These are phyloP conservation scores for Acanthamoeba lenticulata DNA, from an alignment of 208 protist genomes.

Conservation along the genomic window DNA sequence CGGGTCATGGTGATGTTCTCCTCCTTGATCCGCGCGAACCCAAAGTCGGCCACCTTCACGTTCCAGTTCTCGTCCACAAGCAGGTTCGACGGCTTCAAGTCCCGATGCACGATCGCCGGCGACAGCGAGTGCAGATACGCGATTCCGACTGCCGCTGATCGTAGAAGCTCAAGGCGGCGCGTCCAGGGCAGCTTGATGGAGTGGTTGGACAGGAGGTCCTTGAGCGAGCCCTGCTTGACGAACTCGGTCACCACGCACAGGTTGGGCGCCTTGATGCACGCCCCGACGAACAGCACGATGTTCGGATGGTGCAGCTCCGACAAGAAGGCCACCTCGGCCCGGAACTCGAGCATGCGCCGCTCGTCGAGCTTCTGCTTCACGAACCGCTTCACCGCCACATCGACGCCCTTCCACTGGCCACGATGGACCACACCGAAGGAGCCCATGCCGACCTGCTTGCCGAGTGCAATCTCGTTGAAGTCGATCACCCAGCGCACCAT, in stretches of 20 bases:
- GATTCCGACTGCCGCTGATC: background rate
- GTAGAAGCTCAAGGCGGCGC: background rate
- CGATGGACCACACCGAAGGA: conserved; percentile 9
- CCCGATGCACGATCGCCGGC: background rate
- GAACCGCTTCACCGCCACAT: conserved; percentile 47
- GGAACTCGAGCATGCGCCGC: conserved; percentile 11
- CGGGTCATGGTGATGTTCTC: background rate
- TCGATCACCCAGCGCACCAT: background rate
- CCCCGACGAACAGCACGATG: background rate
- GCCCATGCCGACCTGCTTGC: background rate
- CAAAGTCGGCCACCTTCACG: background rate
- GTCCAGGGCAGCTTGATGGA: background rate
- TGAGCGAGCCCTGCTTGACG: background rate
- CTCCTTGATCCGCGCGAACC: background rate
- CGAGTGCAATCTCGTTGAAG: background rate
- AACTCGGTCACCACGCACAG: conserved; percentile 53
- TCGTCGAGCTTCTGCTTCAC: conserved; percentile 29
- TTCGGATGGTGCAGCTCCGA: background rate
- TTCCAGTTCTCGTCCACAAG: background rate
- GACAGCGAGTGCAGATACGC: background rate
- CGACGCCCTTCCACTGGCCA: conserved; percentile 1
- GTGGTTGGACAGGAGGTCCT: background rate
- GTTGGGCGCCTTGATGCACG: background rate
- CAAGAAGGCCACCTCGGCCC: background rate
- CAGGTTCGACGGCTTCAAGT: conserved; percentile 6